Evolutionary conservation across 2,329 filamentous ascomycete genomes (phyloP), one percentile per base, ranked within the genome.

Genomic region (Xylariaceae sp.): DNA sequence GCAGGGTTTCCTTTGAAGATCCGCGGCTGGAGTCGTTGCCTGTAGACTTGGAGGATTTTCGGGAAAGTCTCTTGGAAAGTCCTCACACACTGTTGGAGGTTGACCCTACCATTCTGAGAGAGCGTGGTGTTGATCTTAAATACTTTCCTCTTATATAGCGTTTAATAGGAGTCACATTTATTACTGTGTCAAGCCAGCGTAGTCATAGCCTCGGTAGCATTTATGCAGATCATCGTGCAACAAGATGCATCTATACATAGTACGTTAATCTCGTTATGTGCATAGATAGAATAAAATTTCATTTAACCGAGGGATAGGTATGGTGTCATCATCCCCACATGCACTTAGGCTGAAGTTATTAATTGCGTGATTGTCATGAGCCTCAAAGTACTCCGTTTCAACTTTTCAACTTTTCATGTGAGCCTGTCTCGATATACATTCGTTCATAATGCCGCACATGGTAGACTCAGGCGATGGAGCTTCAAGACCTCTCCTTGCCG

Each of bases 401-500:
- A 61, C 43, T n/a, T 47, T 19, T 37, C 26, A 49, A 41, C 44
- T 50, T 42, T n/a, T 40, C 7, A 43, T 19, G 29, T 19, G 6
- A 45, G 43, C 14, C 20, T 42, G 12, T 29, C 53, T 32, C 16
- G 23, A 26, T 45, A 43, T 41, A 48, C 20, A 12, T 41, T 12
- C 23, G 14, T 23, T 12, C n/a, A 44, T 23, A 42, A 62, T 62
- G 59, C 23, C 57, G 14, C 41, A 52, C 21, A 32, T 45, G 44
- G 37, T 40, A 19, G 55, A 60, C n/a, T 20, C 40, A 12, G 60
- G 59, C 50, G 57, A 63, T 41, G 57, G 40, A 7, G 52, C 50
- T 4, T 55, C 55, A 14, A 53, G 60, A 43, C 61, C 61, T 52
- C 58, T 63, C 1, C 61, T 63, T n/a, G 61, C 58, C 12, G 58